Base-by-base conservation (phyloP, 495 filamentous ascomycete genomes). In the Xylaria venustula region DNA sequence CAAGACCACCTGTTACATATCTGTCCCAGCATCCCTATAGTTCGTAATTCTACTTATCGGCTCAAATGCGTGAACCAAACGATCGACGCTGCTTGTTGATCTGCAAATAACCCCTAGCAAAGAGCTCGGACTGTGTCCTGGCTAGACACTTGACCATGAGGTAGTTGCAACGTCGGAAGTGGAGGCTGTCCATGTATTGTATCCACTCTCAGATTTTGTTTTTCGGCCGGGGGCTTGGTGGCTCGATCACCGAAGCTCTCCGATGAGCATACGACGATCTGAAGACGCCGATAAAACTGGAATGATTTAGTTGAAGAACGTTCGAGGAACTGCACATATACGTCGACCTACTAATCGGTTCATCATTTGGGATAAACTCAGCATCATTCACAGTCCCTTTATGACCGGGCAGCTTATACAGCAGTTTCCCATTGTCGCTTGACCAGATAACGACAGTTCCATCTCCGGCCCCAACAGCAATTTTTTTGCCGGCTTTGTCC, bases 311-410 rank as follows among this genome's bases (percentile, higher is more conserved):
- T 52, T 30, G 42, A 34, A 30, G 20, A 32, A 6, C 11, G 9
- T 47, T 11, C 51, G 28, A 40, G 30, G 23, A n/a, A 19, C 1
- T 36, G 17, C 14, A 42, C 9, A 14, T n/a, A 15, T 14, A 28
- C n/a, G 17, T n/a, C 4, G 25, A 89, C 93, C 86, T 81, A 97
- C 93, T 87, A 49, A 98, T 88, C 44, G 93, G 91, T 63, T 96
- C 93, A 47, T 73, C 73, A 42, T 86, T 85, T 1, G 94, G 92
- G 34, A 90, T 89, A 69, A 99, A 93, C 64, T 92, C 87, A 54
- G 93, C 93, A 71, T 93, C 93, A 68, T 98, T 98, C 44, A 98
- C 95, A 1, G 91, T 90, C 12, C 95, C 94, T 73, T 92, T 93
- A 68, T 99, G 94, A 0, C 94, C 94, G 0, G 94, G 94, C 50